These are phyloP conservation scores for Clonostachys solani DNA, from an alignment of 2,329 filamentous ascomycete genomes.

Conservation along the genomic window DNA sequence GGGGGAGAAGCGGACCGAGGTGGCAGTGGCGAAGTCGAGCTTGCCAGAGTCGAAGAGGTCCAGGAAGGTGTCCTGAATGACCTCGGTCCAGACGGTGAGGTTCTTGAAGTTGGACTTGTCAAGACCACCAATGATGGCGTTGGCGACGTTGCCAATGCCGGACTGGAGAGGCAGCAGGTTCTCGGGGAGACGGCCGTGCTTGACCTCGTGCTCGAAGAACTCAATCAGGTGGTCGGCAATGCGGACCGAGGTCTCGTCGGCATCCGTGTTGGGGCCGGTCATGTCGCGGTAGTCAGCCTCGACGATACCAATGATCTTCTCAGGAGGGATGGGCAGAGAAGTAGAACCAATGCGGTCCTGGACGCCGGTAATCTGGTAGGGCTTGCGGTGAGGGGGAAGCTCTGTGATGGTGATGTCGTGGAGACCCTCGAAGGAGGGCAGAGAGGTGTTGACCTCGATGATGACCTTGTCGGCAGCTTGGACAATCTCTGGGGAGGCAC, in stretches of 20 bases:
- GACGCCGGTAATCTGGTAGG: conserved; percentile 78
- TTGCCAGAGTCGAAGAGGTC: conserved; percentile 87
- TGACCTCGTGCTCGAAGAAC: conserved; percentile 78
- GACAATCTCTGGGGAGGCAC: conserved; percentile 78
- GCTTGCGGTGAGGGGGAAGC: conserved; percentile 74
- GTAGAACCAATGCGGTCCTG: conserved; percentile 83
- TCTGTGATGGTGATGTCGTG: conserved; percentile 93
- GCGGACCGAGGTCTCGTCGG: conserved; percentile 66
- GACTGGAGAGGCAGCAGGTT: conserved; percentile 80
- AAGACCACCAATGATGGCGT: conserved; percentile 83
- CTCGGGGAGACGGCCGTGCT: conserved; percentile 68
- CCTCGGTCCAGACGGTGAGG: conserved; percentile 90
- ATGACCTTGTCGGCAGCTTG: conserved; percentile 93
- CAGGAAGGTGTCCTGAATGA: conserved; percentile 88
- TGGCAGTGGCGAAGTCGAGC: conserved; percentile 86
- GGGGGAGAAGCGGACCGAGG: conserved; percentile 85
- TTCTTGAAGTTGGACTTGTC: conserved; percentile 79
- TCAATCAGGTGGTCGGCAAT: conserved; percentile 82
- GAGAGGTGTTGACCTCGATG: conserved; percentile 85
- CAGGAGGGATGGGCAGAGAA: conserved; percentile 78
- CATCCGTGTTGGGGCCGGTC: conserved; percentile 69
- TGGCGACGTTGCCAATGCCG: conserved; percentile 90
- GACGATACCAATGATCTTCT: conserved; percentile 79
- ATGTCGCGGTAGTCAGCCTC: conserved; percentile 81
- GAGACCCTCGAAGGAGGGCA: conserved; percentile 80